Base-by-base conservation (phyloP, 495 filamentous ascomycete species). In the Penicillium odoratum region DNA sequence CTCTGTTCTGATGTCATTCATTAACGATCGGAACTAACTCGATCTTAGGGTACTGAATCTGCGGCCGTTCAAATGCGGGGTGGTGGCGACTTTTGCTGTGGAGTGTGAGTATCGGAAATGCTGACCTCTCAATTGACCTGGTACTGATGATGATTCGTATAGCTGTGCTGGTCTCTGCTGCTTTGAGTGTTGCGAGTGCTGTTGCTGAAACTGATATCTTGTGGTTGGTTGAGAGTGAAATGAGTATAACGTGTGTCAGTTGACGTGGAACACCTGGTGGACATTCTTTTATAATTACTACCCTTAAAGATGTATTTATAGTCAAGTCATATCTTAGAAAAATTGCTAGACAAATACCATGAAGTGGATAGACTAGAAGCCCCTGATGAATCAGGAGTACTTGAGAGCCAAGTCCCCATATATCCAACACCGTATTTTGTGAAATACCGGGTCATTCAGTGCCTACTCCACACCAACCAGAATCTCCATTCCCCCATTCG, bases 101-200 rank as follows among this genome's bases (percentile, higher is more conserved):
- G 55, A 51, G n/a, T 62, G 60, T 62, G 34, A 62, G 60, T 55
- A 48, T 33, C 15, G 7, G 15, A 13, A 18, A 9, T 49, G 3
- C 18, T 10, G 16, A 16, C 25, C 3, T 11, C 8, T 36, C 7
- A 36, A 8, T 11, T 36, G 33, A 36, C 10, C 10, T 8, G 33
- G 33, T 36, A 11, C 33, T 36, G 8, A 36, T 36, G 8, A 11
- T 9, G 9, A 36, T 36, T 36, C 21, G 33, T 38, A 48, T 55
- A 62, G 60, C 55, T 62, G 60, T 25, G 60, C 60, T 43, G 60
- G 55, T 31, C 46, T 62, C 29, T 58, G 55, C 47, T 62, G 60
- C 51, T 62, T 62, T 33, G 60, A 62, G 43, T 60, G 58, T 52
- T 60, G 52, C 42, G 58, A 60, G 42, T 62, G 55, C 47, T 62